Evolutionary conservation across 2,329 filamentous ascomycete genomes (phyloP), one percentile per base, ranked within the genome.

Genomic region (Esteya vermicola): DNA sequence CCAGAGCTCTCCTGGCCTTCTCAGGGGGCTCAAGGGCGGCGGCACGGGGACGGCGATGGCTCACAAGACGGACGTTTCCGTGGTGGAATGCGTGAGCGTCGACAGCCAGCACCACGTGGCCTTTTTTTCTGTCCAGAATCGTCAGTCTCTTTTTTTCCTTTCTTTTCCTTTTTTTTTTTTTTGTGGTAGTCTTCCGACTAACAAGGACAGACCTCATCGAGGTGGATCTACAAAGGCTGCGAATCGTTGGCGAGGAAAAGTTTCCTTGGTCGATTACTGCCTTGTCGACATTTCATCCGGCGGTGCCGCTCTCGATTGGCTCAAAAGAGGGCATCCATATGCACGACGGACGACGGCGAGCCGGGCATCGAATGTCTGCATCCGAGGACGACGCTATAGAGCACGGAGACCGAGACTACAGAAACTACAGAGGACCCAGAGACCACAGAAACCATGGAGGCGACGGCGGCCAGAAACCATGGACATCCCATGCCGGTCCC

Each of bases 241-340:
- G 75, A 39, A 65, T 85, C 4, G 63, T 86, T 6, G 78, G 76
- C 19, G 71, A 76, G 40, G 73, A 82, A 41, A 70, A 68, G 4
- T 95, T 85, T 50, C 81, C 86, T 2, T 88, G 80, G 67, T 76
- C 81, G 23, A 85, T 96, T 48, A 89, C 83, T 30, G 80, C 85
- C 1, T 61, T 96, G 16, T 95, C 88, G 0, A 68, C 79, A 37
- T 69, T 78, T 33, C 61, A 75, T 48, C 62, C 75, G 36, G 68
- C 70, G 0, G 68, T 79, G 1, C 85, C 88, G 1, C 58, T 96
- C 28, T 91, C 86, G 0, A 74, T 96, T 13, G 89, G 85, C 19
- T 94, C 85, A 1, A 82, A 81, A 38, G 66, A 78, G 43, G 85
- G 83, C 2, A 65, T 96, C 2, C 82, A 93, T 54, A 71, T 95